phyloP scores from a whole-genome alignment of 2,329 filamentous ascomycete genomes.

The Pseudogymnoascus sp. region DNA sequence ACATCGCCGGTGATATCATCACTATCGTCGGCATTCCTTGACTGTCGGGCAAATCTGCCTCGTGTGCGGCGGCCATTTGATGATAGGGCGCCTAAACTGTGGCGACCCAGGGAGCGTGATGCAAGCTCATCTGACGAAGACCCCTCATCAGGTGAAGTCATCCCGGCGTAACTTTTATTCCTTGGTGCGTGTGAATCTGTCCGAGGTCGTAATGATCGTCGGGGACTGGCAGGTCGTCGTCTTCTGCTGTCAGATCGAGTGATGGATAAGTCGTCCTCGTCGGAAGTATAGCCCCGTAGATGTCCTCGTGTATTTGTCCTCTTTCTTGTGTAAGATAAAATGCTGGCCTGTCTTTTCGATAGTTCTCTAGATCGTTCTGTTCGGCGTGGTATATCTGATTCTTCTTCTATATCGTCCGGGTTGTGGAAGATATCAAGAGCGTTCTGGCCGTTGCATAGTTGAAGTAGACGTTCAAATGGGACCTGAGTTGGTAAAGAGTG shows the following conservation, averaged over 20 bases:
- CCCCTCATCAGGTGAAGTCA: neutral
- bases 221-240: neutral
- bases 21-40: neutral
- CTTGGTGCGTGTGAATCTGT: neutral
- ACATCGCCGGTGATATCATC: neutral
- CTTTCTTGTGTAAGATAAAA: slow-evolving; percentile 11
- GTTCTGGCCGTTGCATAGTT: slow-evolving; percentile 36
- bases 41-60: neutral
- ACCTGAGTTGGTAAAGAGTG: slow-evolving; percentile 29
- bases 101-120: neutral
- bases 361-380: slow-evolving; percentile 9
- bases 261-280: neutral
- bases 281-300: neutral
- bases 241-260: neutral
- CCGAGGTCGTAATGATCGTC: neutral
- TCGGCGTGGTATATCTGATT: slow-evolving; percentile 10
- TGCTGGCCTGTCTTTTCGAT: slow-evolving; percentile 9
- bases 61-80: neutral
- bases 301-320: neutral
- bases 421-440: slow-evolving; percentile 35
- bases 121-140: neutral
- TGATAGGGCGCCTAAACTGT: neutral
- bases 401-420: slow-evolving; percentile 14
- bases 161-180: neutral
- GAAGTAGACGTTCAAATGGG: slow-evolving; percentile 34